Conservation (phyloP, 2,329 filamentous ascomycete species). For the Diaporthe sp. region DNA sequence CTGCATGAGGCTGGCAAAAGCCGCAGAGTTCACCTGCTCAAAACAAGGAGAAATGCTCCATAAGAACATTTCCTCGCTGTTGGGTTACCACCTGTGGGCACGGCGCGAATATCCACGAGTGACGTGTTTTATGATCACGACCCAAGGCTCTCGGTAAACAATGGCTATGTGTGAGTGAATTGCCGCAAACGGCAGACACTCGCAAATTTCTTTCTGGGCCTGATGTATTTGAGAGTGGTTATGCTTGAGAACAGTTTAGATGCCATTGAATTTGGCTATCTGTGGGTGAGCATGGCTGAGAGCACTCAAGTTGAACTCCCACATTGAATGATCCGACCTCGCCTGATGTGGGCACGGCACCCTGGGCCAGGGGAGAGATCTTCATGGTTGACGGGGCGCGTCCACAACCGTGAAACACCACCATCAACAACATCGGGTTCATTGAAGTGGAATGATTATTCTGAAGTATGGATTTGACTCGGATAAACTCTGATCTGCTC, state of each 20-base stretch:
- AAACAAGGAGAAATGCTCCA: background rate
- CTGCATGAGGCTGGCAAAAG: background rate
- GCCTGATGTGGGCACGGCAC: constrained; percentile 18
- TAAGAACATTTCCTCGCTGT: background rate
- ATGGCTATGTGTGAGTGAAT: background rate
- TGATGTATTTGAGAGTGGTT: no score
- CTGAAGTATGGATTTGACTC: background rate
- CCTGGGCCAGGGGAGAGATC: constrained; percentile 2
- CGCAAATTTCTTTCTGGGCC: background rate
- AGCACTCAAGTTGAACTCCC: background rate
- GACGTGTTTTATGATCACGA: background rate
- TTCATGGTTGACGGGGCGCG: background rate
- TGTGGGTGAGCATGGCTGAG: background rate
- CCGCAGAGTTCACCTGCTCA: background rate
- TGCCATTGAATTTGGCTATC: no score
- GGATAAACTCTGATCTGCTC: background rate
- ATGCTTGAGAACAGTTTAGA: background rate
- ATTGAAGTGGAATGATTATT: background rate
- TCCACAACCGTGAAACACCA: background rate
- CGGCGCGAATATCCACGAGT: background rate
- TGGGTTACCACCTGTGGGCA: background rate
- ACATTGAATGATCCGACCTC: background rate
- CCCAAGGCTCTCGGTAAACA: background rate
- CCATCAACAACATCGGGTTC: background rate
- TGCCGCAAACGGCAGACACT: background rate